Evolutionary conservation across 2,329 filamentous ascomycete genomes (phyloP), one percentile per base, ranked within the genome.

Genomic region (Botryotinia calthae): DNA sequence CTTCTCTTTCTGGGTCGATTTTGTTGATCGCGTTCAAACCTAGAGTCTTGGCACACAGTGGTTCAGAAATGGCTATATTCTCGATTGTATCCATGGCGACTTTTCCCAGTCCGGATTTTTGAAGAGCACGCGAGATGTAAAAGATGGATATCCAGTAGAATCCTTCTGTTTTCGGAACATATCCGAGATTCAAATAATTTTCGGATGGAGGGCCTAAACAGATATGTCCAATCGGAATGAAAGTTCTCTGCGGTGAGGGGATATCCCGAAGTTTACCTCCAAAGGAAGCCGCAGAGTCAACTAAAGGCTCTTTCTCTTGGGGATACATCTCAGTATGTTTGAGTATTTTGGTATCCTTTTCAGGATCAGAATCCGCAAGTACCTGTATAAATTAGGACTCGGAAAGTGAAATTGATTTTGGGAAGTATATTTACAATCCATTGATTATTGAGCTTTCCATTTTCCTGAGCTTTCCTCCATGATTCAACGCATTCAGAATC

Each of bases 401-500:
- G 54, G 71, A 28, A 22, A 31, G 16, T 46, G 51, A n/a, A n/a
- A 59, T 40, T 42, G 28, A n/a, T 42, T 20, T 31, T 31, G n/a
- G 40, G 28, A 59, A 44, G 48, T 18, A 34, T 25, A 75, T 70
- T 73, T 40, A 78, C 78, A 34, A 79, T 72, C 77, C 77, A 79
- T 46, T 79, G 77, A 34, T 76, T 59, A 62, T 74, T 74, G 62
- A 78, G 75, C 16, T 74, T 72, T 1, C 77, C 76, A 4, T 40
- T 65, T 54, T 72, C 64, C 70, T 79, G 78, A 31, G 48, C 22
- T 4, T 10, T 56, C 69, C 51, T 73, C 77, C 75, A 77, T 28
- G 61, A 58, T 72, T 77, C 75, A 2, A 86, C 81, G 42, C 80
- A 75, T 6, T 84, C 80, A 20, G 76, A 71, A 58, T 82, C 80